These are phyloP conservation scores for Floccularia luteovirens DNA, from an alignment of 768 basidiomycete genomes.

Conservation along the genomic window DNA sequence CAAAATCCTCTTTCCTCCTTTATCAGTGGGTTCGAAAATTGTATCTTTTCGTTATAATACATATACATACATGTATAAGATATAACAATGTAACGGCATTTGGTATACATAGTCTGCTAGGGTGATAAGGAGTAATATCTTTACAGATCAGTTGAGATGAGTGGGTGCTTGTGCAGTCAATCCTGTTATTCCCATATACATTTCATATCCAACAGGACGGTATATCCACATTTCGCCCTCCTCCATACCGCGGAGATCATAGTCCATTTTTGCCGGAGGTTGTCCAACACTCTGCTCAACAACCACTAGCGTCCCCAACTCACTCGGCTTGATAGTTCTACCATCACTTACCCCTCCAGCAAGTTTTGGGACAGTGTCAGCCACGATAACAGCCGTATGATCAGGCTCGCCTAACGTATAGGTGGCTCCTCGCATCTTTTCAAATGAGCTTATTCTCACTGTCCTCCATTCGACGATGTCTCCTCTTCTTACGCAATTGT, in stretches of 20 bases:
- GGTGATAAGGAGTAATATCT: no score
- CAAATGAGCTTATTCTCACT: slow-evolving; percentile 28
- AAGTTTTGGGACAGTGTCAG: slow-evolving; percentile 25
- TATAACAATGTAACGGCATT: no score
- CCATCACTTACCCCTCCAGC: slow-evolving; percentile 21
- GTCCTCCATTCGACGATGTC: slow-evolving; percentile 49
- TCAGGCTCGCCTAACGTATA: slow-evolving; percentile 41
- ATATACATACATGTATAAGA: no score
- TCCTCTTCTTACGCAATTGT: slow-evolving; percentile 41
- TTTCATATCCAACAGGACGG: slow-evolving; percentile 36
- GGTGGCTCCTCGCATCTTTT: slow-evolving; percentile 13
- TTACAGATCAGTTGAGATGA: slow-evolving; percentile 6
- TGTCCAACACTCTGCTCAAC: slow-evolving; percentile 43
- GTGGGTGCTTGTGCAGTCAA: slow-evolving; percentile 14
- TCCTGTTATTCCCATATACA: slow-evolving; percentile 19
- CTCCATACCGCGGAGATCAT: slow-evolving; percentile 34
- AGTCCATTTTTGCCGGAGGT: slow-evolving; percentile 29
- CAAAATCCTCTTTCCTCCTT: no score
- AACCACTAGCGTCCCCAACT: slow-evolving; percentile 38
- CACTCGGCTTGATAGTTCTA: slow-evolving; percentile 22
- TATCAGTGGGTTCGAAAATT: no score
- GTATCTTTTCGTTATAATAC: no score
- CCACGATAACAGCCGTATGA: slow-evolving; percentile 44
- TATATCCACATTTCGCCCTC: slow-evolving; percentile 54
- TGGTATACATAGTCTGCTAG: no score